A percentile compares a stretch with the other conserved stretches of the same genome.
phyloP scores from a whole-genome alignment of 768 basidiomycete species.

The Saitozyma sp. region DNA sequence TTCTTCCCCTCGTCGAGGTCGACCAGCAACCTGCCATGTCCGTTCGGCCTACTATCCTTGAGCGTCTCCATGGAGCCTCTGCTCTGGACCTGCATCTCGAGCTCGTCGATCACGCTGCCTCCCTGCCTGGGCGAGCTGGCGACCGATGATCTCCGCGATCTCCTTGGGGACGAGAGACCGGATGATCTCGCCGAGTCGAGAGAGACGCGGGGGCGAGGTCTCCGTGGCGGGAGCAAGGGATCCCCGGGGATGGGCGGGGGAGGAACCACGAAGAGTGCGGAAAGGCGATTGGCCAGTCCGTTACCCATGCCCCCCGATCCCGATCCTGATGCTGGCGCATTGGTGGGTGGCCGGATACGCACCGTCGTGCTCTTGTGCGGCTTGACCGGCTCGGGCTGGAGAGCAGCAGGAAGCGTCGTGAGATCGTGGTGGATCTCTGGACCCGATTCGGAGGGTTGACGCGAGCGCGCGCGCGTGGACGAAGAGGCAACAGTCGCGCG shows the following conservation, averaged over 20 bases:
- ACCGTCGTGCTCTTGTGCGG: neutral
- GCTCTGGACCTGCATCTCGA: neutral
- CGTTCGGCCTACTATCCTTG: no score
- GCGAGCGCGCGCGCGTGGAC: neutral
- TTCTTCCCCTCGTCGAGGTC: no score
- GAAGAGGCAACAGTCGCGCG: neutral
- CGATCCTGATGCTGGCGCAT: neutral
- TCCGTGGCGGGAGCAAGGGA: no score
- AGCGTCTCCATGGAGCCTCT: neutral
- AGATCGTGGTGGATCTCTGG: no score
- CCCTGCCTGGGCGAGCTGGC: neutral
- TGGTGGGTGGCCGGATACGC: constrained; percentile 10
- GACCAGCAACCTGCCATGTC: no score
- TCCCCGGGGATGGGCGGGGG: constrained; percentile 22
- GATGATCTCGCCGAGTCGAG: no score
- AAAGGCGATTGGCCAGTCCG: constrained; percentile 20
- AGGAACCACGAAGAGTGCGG: constrained; percentile 35
- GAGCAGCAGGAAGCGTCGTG: no score
- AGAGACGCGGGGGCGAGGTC: no score
- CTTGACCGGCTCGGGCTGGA: neutral
- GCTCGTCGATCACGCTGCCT: neutral
- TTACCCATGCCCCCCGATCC: no score
- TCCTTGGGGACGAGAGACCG: no score
- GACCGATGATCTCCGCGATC: no score
- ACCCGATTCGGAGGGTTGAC: neutral